A percentile compares a stretch with the other conserved stretches of the same genome.
phyloP scores from a whole-genome alignment of 257 asterid genomes.

The Scutellaria baicalensis region DNA sequence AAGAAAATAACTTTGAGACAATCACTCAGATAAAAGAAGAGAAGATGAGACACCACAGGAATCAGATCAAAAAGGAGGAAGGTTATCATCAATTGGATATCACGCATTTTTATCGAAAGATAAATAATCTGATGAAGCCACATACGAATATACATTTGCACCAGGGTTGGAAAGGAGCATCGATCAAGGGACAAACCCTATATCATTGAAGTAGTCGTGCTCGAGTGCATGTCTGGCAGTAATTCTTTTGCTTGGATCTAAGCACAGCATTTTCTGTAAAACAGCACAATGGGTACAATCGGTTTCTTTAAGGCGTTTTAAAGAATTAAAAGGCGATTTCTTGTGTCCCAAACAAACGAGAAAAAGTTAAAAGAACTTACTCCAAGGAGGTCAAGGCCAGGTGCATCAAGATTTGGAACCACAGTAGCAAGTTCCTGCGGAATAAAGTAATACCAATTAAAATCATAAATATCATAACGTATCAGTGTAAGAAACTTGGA shows the following conservation, averaged over 20 bases:
- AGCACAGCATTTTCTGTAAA: conserved; percentile 57
- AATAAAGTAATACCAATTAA: conserved; percentile 2
- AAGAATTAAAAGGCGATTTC: neutral
- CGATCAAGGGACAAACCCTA: conserved; percentile 52
- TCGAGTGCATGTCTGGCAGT: conserved; percentile 86
- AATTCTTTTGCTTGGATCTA: conserved; percentile 92
- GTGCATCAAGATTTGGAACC: conserved; percentile 69
- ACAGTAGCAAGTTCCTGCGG: conserved; percentile 67
- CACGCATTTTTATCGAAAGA: conserved; percentile 27
- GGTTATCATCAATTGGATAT: conserved; percentile 8
- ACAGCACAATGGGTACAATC: neutral
- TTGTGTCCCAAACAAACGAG: neutral
- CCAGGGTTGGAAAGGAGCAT: conserved; percentile 12
- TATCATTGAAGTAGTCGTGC: conserved; percentile 88
- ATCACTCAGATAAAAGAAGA: conserved; percentile 13
- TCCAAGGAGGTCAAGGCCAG: conserved; percentile 77
- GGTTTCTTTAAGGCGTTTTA: neutral
- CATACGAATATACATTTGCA: conserved; percentile 51
- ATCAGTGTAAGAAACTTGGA: neutral
- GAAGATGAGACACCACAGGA: conserved; percentile 23
- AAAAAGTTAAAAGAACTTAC: conserved; percentile 77
- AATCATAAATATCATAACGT: neutral
- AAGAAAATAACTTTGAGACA: conserved; percentile 3
- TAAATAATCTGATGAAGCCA: conserved; percentile 23
- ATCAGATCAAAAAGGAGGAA: neutral